phyloP scores from a whole-genome alignment of 768 basidiomycete species.

The Mycena filopes region DNA sequence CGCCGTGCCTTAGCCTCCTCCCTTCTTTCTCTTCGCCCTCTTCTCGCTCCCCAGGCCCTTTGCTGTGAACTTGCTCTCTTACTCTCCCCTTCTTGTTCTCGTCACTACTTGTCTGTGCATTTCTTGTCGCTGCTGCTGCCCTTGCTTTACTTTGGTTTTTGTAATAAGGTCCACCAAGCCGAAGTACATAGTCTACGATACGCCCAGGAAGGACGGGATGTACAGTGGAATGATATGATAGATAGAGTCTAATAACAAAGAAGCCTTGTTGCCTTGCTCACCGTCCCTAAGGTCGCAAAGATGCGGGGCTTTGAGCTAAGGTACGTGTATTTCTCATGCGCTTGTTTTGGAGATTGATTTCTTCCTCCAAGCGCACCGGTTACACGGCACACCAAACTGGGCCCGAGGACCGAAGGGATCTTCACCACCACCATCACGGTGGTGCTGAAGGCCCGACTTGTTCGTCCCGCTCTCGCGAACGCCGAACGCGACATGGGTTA shows the following conservation, averaged over 20 bases:
- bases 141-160: neutral
- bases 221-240: slow-evolving; percentile 7
- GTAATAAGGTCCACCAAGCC: neutral
- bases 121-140: slow-evolving; percentile 14
- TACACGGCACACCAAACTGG: too few species aligned
- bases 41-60: neutral
- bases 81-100: too few species aligned
- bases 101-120: neutral
- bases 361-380: too few species aligned
- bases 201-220: slow-evolving; percentile 22
- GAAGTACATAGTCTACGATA: too few species aligned
- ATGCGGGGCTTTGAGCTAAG: too few species aligned
- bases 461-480: too few species aligned
- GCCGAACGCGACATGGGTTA: too few species aligned
- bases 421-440: neutral
- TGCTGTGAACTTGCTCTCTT: neutral
- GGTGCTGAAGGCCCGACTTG: neutral
- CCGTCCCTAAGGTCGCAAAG: neutral
- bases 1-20: slow-evolving; percentile 9
- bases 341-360: too few species aligned
- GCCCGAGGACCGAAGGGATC: too few species aligned
- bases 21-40: neutral
- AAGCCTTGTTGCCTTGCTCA: neutral
- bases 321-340: too few species aligned
- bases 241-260: slow-evolving; percentile 8